phyloP scores from a whole-genome alignment of 345 rosid species.

The Hibiscus syriacus region DNA sequence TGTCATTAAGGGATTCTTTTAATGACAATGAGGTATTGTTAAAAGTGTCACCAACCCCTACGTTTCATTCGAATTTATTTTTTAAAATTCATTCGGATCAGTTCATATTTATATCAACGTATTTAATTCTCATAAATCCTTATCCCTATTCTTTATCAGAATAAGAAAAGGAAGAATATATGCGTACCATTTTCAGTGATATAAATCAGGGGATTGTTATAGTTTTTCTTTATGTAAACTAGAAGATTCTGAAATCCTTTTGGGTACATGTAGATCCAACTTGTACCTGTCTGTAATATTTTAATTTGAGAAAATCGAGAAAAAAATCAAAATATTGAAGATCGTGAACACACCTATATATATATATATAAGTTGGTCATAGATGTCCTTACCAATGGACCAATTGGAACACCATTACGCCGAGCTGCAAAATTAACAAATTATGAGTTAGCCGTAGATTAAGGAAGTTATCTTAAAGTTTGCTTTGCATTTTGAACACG shows the following conservation, averaged over 20 bases:
- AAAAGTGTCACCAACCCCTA: conserved; percentile 17
- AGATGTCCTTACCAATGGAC: conserved; percentile 24
- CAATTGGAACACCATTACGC: conserved; percentile 23
- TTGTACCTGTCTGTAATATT: conserved; percentile 33
- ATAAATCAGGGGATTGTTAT: conserved; percentile 37
- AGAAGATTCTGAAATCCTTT: conserved; percentile 36
- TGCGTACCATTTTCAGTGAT: conserved; percentile 55
- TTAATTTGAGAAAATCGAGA: no score
- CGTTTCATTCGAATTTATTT: not conserved
- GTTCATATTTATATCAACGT: no score
- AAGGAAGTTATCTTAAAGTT: not conserved
- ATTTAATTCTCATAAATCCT: no score
- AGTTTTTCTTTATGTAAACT: conserved; percentile 35
- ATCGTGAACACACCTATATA: no score
- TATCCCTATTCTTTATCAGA: no score
- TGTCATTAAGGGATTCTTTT: conserved; percentile 17
- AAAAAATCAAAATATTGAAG: no score
- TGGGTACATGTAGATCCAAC: conserved; percentile 41
- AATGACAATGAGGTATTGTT: conserved; percentile 7
- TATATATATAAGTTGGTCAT: no score
- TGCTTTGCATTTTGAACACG: not conserved
- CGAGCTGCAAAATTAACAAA: not conserved
- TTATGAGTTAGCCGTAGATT: not conserved
- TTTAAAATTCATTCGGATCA: no score
- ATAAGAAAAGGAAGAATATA: not conserved